phyloP scores from a whole-genome alignment of 2,329 filamentous ascomycete species.

The Fusarium nematophilum region DNA sequence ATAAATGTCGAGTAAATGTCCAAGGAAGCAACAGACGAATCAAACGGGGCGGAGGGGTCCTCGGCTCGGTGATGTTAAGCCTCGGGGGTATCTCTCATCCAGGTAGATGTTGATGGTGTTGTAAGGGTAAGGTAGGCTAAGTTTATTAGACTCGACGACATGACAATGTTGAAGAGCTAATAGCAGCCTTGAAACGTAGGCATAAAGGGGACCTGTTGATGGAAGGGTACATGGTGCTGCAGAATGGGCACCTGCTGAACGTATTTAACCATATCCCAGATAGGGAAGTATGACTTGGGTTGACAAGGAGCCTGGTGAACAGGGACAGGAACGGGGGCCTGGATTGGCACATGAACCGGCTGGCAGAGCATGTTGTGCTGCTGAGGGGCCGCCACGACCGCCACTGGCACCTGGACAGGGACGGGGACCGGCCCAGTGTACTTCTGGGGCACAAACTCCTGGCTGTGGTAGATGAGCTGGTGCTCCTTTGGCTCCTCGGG shows the following conservation, averaged over 20 bases:
- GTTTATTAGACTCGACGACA: conserved; percentile 13
- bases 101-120: too few species aligned
- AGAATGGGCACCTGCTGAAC: conserved; percentile 61
- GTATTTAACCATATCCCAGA: conserved; percentile 66
- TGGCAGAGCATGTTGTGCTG: conserved; percentile 44
- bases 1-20: conserved; percentile 35
- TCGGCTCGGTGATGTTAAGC: conserved; percentile 16
- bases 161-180: conserved; percentile 24
- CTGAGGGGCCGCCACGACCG: conserved; percentile 38
- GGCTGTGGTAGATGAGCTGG: conserved; percentile 52
- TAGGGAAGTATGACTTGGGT: conserved; percentile 61
- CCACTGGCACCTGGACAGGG: conserved; percentile 39
- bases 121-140: conserved; percentile 5
- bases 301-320: conserved; percentile 53
- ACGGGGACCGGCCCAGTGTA: conserved; percentile 55
- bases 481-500: conserved; percentile 57
- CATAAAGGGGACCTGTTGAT: conserved; percentile 64
- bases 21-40: conserved; percentile 33
- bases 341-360: conserved; percentile 44
- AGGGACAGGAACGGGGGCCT: conserved; percentile 51
- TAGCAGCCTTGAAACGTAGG: conserved; percentile 65
- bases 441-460: conserved; percentile 60
- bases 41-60: conserved; percentile 33
- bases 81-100: conserved; percentile 33
- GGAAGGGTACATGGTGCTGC: conserved; percentile 63